Evolutionary conservation across 306 rosid genomes (phyloP), one percentile per base, ranked within the genome.

Genomic region (Prunus padus): DNA sequence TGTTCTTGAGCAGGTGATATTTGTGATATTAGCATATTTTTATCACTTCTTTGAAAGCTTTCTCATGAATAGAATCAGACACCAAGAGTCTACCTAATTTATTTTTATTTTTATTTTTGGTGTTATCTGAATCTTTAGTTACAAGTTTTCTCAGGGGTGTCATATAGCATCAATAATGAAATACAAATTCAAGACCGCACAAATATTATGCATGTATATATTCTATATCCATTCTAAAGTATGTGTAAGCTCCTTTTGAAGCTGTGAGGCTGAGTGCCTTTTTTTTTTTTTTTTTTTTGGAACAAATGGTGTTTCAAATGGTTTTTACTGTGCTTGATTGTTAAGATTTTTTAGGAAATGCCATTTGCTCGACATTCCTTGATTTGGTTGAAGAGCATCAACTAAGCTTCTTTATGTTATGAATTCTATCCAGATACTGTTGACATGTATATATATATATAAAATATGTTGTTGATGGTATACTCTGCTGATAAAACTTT

Each of bases 1-100:
- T 87, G 91, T 90, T 80, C 87, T 95, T 66, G 99, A 95, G 87
- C 99, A 90, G 99, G 99, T 95, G 83, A 78, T 74, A 61, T n/a
- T 56, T 76, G n/a, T 77, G 69, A 56, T 52, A 40, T 40, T 61
- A 37, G 30, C 73, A 63, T 40, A 59, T 14, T 71, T 33, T 69
- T 25, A 40, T 52, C 63, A 13, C 78, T 65, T 65, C 56, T 49
- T 52, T 79, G 51, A 55, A 60, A 71, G 72, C 52, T 9, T 44
- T 51, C 6, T 18, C n/a, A 46, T 56, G 61, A 66, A 31, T 51
- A 45, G 59, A 30, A 16, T 66, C n/a, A 46, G 59, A 33, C 28
- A 30, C 23, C 3, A 45, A 11, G 51, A 16, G 60, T 60, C 50
- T 45, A 6, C 47, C 16, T 19, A 4, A 18, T 25, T 52, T 11